A percentile compares a stretch with the other conserved stretches of the same genome.
Evolutionary conservation across 1,284 basidiomycete species (phyloP).

Genomic region (Polyporus tsugae): DNA sequence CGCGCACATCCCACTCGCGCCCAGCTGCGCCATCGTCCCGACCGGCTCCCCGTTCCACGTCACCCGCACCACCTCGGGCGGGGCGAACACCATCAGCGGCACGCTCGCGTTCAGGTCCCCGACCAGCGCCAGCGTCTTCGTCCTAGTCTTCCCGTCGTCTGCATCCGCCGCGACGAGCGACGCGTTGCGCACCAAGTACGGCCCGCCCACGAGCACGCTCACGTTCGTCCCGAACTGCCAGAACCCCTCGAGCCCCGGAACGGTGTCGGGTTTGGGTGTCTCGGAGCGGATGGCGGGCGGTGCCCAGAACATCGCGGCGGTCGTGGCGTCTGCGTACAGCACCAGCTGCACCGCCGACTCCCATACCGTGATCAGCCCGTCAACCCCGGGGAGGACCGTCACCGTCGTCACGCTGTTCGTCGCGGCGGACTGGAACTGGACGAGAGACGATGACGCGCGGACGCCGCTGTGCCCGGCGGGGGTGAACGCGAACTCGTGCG

Average conservation of each 20-base stretch:
- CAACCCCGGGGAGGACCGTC: conserved; percentile 62
- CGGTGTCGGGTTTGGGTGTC: conserved; percentile 26
- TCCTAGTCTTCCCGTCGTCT: conserved; percentile 14
- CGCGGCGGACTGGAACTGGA: neutral
- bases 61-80: no score
- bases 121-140: no score
- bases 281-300: conserved; percentile 50
- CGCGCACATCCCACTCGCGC: conserved; percentile 55
- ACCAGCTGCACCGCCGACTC: conserved; percentile 73
- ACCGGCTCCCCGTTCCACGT: no score
- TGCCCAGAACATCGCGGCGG: conserved; percentile 66
- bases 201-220: conserved; percentile 60
- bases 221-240: conserved; percentile 62
- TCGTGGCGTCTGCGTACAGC: conserved; percentile 68
- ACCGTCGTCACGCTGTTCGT: conserved; percentile 50
- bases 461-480: conserved; percentile 22
- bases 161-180: no score
- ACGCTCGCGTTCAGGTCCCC: no score
- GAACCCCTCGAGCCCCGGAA: conserved; percentile 48
- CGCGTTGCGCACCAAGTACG: conserved; percentile 63
- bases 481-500: no score
- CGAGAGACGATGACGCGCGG: conserved; percentile 4
- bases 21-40: conserved; percentile 55
- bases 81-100: no score
- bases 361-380: conserved; percentile 59